These are phyloP conservation scores for Cinchona pubescens DNA, from an alignment of 257 asterid species.

Conservation along the genomic window DNA sequence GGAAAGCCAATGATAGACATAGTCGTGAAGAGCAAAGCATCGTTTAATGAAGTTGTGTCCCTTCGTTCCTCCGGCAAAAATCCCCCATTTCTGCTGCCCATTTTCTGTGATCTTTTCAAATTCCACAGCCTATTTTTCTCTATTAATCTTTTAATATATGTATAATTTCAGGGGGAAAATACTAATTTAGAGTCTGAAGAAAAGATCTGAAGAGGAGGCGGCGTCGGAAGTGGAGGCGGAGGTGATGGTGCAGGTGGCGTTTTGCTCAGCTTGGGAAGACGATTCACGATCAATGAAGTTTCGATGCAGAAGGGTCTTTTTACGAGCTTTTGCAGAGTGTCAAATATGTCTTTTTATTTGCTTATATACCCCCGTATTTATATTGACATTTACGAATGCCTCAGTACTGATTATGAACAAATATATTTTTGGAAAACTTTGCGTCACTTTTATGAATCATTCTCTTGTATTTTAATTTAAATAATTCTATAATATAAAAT, in stretches of 20 bases:
- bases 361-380: not conserved
- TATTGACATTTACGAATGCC: not conserved
- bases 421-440: too few relatives aligned
- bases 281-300: conserved; percentile 9
- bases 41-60: conserved; percentile 39
- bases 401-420: too few relatives aligned
- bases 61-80: conserved; percentile 35
- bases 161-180: not conserved
- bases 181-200: not conserved
- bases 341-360: conserved; percentile 1
- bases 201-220: conserved; percentile 19
- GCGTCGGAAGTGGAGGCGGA: too few relatives aligned
- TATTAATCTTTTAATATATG: not conserved
- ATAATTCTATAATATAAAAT: too few relatives aligned
- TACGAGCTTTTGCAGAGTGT: not conserved
- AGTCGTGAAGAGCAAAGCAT: conserved; percentile 62
- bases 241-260: too few relatives aligned
- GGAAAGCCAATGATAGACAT: conserved; percentile 71
- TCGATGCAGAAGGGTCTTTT: not conserved
- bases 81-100: conserved; percentile 61
- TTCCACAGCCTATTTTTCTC: not conserved
- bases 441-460: too few relatives aligned
- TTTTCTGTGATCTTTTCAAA: conserved; percentile 13
- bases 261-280: not conserved
- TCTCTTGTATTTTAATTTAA: too few relatives aligned